Evolutionary conservation across 2,329 filamentous ascomycete species (phyloP).

Genomic region (Lasiodiplodia gonubiensis): DNA sequence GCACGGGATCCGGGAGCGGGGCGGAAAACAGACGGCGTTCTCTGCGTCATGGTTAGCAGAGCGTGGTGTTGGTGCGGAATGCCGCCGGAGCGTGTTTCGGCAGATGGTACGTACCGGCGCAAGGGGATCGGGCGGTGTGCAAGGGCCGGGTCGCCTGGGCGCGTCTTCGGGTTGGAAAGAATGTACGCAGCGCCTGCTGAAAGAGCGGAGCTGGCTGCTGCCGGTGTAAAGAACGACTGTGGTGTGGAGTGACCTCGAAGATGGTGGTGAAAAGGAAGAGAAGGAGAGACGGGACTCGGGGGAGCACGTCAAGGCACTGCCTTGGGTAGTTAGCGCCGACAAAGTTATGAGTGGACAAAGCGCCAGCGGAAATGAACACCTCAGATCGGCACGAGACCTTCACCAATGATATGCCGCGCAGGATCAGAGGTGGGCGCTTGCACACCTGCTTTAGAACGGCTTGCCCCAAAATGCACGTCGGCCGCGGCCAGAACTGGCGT

Average conservation of each 20-base stretch:
- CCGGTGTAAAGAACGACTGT: constrained; percentile 27
- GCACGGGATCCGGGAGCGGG: constrained; percentile 12
- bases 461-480: constrained; percentile 1
- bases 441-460: neutral
- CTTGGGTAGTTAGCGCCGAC: constrained; percentile 23
- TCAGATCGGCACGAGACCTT: neutral
- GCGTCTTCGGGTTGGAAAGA: constrained; percentile 39
- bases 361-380: constrained; percentile 18
- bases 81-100: constrained; percentile 12
- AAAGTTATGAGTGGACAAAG: constrained; percentile 1
- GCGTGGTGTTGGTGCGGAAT: constrained; percentile 7
- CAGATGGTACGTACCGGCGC: constrained; percentile 25
- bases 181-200: constrained; percentile 58
- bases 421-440: constrained; percentile 17
- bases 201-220: constrained; percentile 28
- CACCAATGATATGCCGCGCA: constrained; percentile 12
- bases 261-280: constrained; percentile 11
- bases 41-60: constrained; percentile 19
- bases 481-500: constrained; percentile 19
- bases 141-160: neutral
- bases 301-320: constrained; percentile 2
- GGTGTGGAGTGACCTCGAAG: constrained; percentile 10
- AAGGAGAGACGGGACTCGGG: constrained; percentile 17
- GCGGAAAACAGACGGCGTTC: neutral
- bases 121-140: constrained; percentile 22